A percentile compares a stretch with the other conserved stretches of the same genome.
phyloP scores from a whole-genome alignment of 306 rosid species.

The Pyrus bretschneideri region DNA sequence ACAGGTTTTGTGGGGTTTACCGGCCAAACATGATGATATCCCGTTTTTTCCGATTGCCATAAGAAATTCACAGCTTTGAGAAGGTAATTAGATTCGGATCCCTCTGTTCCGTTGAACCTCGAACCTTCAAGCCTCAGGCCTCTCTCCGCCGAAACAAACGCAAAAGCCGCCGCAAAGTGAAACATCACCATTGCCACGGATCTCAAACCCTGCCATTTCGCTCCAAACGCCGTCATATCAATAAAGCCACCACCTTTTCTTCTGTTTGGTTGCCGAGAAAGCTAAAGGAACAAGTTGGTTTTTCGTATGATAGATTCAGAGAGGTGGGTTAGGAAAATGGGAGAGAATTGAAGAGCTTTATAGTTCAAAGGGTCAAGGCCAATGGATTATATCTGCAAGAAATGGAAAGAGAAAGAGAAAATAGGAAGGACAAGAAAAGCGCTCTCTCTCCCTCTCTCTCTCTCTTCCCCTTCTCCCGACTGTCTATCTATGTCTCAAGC shows the following conservation, averaged over 20 bases:
- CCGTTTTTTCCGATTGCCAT: slow-evolving; percentile 51
- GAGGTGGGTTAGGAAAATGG: background rate
- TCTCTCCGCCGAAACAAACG: slow-evolving; percentile 57
- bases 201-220: slow-evolving; percentile 32
- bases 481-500: background rate
- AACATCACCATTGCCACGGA: slow-evolving; percentile 37
- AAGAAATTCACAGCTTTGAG: slow-evolving; percentile 50
- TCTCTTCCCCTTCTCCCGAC: background rate
- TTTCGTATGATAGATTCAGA: background rate
- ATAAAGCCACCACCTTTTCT: background rate
- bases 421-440: background rate
- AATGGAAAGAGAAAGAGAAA: background rate
- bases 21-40: slow-evolving; percentile 82
- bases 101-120: slow-evolving; percentile 21
- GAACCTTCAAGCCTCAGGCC: slow-evolving; percentile 31
- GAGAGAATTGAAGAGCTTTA: background rate
- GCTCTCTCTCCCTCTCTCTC: background rate
- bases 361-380: background rate
- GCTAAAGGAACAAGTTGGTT: background rate
- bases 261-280: background rate
- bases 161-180: slow-evolving; percentile 28
- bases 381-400: background rate
- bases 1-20: slow-evolving; percentile 26
- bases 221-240: slow-evolving; percentile 26
- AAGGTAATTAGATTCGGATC: slow-evolving; percentile 25